A percentile compares a stretch with the other conserved stretches of the same genome.
phyloP scores from a whole-genome alignment of 768 basidiomycete genomes.

The Amanita rubescens region DNA sequence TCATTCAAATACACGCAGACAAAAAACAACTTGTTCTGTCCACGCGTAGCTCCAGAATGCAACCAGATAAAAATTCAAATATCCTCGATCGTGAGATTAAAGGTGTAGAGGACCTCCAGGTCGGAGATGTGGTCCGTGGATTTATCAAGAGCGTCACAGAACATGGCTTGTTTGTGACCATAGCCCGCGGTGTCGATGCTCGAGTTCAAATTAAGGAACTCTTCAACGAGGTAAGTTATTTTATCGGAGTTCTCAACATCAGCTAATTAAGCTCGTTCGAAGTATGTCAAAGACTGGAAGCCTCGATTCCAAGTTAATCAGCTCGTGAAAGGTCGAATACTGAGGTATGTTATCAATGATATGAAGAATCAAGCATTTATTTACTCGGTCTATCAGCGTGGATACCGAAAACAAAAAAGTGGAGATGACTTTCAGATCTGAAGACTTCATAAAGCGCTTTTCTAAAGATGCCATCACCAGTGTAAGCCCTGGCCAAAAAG shows the following conservation, averaged over 20 bases:
- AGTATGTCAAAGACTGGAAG: conserved; percentile 98
- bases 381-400: conserved; percentile 44
- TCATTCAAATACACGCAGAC: conserved; percentile 60
- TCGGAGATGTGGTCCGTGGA: conserved; percentile 74
- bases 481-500: conserved; percentile 72
- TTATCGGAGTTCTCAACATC: not conserved
- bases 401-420: conserved; percentile 67
- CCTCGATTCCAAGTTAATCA: conserved; percentile 70
- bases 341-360: conserved; percentile 42
- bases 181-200: conserved; percentile 81
- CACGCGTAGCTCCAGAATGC: conserved; percentile 64
- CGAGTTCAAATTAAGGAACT: conserved; percentile 91
- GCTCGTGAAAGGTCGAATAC: conserved; percentile 79
- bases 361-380: not conserved
- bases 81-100: conserved; percentile 66
- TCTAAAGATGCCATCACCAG: conserved; percentile 39
- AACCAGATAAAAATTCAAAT: conserved; percentile 38
- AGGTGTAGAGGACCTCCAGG: conserved; percentile 52
- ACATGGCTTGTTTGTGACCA: conserved; percentile 81
- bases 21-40: conserved; percentile 74
- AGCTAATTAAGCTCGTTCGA: not conserved
- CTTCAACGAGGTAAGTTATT: conserved; percentile 67
- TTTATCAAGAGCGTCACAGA: conserved; percentile 85
- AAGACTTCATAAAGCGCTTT: conserved; percentile 36
- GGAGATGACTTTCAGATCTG: conserved; percentile 85